These are phyloP conservation scores for Monosporascus sp. DNA, from an alignment of 2,329 filamentous ascomycete genomes.

Conservation along the genomic window DNA sequence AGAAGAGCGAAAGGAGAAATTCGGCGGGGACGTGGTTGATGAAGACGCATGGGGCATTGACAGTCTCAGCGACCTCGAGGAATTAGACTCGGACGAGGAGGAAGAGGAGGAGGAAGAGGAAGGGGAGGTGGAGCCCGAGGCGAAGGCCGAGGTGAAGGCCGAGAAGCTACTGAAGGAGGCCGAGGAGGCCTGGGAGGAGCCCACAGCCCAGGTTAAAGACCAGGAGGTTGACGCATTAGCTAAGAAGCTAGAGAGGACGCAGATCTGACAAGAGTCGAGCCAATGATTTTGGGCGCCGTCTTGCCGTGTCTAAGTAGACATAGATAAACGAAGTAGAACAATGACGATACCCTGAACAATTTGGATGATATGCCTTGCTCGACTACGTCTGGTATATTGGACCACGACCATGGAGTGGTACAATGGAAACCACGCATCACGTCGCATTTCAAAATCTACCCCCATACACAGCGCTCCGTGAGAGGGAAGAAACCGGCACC, in stretches of 20 bases:
- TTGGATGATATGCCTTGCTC: too few species aligned
- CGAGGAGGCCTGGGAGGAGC: slow-evolving; percentile 67
- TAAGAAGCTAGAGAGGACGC: slow-evolving; percentile 67
- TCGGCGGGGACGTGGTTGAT: slow-evolving; percentile 59
- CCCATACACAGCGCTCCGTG: too few species aligned
- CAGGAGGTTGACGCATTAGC: slow-evolving; percentile 78
- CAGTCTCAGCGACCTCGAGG: slow-evolving; percentile 79
- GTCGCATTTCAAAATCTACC: too few species aligned
- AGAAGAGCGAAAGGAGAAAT: slow-evolving; percentile 70
- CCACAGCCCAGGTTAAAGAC: slow-evolving; percentile 65
- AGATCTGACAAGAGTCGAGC: slow-evolving; percentile 35
- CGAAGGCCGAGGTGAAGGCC: slow-evolving; percentile 56
- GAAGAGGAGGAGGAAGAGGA: slow-evolving; percentile 62
- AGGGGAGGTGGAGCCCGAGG: too few species aligned
- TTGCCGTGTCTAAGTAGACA: not conserved
- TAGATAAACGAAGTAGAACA: not conserved
- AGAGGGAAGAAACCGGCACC: too few species aligned
- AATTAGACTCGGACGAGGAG: slow-evolving; percentile 64
- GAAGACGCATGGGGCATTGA: slow-evolving; percentile 85
- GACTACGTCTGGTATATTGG: too few species aligned
- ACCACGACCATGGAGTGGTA: too few species aligned
- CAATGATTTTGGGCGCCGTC: not conserved
- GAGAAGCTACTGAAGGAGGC: slow-evolving; percentile 67
- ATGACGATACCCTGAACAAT: not conserved
- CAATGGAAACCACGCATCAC: too few species aligned